Evolutionary conservation across 2,329 filamentous ascomycete species (phyloP), one percentile per base, ranked within the genome.

Genomic region (Onygena corvina): DNA sequence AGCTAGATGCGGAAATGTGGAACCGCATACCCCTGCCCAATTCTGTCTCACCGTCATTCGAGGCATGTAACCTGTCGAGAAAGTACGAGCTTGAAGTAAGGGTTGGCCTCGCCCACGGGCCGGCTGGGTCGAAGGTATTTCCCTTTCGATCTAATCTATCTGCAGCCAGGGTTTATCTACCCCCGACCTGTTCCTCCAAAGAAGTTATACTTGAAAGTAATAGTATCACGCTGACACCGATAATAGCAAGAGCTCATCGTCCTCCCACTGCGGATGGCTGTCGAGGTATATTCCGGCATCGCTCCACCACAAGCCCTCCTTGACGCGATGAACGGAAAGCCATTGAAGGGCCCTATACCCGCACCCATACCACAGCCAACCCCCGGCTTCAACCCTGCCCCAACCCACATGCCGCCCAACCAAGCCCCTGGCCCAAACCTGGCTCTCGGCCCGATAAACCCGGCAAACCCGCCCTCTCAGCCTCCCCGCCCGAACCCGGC

Each of bases 231-330:
- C 57, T 61, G 47, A 61, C 48, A 21, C 47, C 25, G 30, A 29
- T 44, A 54, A 51, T 58, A 79, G 70, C 75, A 82, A n/a, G 86
- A 94, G 67, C 75, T 81, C 47, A 79, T 94, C 29, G 76, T 84
- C 50, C 74, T 94, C 2, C 86, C 89, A 3, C 72, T 98, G 14
- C 76, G 83, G 53, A 81, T 96, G 59, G 79, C 81, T 29, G 75
- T 93, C 46, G 77, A 87, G 49, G 79, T 98, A 12, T 96, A 78
- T 65, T 94, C 89, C 1, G 92, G 92, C 57, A 88, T 96, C 56
- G 76, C 78, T 18, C 90, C 92, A 9, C 88, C 89, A 1, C 69
- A 77, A 18, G 80, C 83, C 44, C 79, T 96, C 4, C 69, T 94
- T 16, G 75, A 84, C 52, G 81, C 84, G 33, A 77, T 80, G 62